phyloP scores from a whole-genome alignment of 345 rosid species.

The Orychophragmus violaceus region DNA sequence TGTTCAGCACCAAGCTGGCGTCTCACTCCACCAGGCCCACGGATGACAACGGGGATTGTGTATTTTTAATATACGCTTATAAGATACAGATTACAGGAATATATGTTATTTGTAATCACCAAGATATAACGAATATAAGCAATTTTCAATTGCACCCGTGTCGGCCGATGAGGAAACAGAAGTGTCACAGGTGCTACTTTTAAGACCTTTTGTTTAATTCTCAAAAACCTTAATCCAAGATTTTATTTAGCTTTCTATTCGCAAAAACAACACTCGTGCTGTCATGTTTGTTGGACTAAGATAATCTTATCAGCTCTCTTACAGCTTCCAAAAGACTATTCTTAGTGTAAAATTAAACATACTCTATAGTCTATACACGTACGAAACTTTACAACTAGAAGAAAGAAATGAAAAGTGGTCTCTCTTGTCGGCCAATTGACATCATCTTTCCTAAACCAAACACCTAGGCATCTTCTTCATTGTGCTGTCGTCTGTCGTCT shows the following conservation, averaged over 20 bases:
- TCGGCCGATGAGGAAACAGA: constrained; percentile 45
- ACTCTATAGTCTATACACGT: not conserved
- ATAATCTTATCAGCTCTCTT: constrained; percentile 26
- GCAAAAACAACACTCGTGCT: constrained; percentile 38
- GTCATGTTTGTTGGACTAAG: constrained; percentile 43
- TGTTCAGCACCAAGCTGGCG: too few species aligned
- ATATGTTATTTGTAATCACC: not conserved
- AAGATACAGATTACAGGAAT: constrained; percentile 2
- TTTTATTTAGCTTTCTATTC: constrained; percentile 15
- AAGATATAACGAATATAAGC: constrained; percentile 2
- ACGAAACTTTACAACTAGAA: not conserved
- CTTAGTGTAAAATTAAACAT: constrained; percentile 15
- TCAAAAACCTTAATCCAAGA: constrained; percentile 2
- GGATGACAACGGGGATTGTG: too few species aligned
- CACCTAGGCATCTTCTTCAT: constrained; percentile 58
- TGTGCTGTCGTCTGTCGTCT: constrained; percentile 25
- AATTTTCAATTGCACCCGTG: constrained; percentile 19
- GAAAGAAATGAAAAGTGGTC: constrained; percentile 41
- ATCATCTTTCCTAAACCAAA: constrained; percentile 57
- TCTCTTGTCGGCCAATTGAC: constrained; percentile 67
- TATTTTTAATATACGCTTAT: too few species aligned
- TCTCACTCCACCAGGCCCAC: too few species aligned
- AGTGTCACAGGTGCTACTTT: constrained; percentile 35
- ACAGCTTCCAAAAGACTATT: constrained; percentile 24
- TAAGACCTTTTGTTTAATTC: constrained; percentile 27